phyloP scores from a whole-genome alignment of 805 yeast genomes.

The Brettanomyces nanus region DNA sequence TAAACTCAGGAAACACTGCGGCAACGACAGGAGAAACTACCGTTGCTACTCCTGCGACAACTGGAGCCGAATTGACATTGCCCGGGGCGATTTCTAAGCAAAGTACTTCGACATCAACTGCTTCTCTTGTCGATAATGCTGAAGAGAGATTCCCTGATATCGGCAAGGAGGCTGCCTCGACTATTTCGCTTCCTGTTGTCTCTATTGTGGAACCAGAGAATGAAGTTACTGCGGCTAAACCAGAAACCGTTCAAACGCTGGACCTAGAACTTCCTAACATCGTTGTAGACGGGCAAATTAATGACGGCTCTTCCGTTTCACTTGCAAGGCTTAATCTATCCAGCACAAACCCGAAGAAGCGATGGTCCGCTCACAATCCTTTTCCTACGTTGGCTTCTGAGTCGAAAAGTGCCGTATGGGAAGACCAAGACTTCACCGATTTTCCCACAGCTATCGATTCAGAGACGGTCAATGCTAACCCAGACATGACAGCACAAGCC shows the following conservation, averaged over 20 bases:
- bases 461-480: too few relatives aligned
- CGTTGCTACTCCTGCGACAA: neutral
- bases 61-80: neutral
- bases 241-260: too few relatives aligned
- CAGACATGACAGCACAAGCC: too few relatives aligned
- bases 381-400: constrained; percentile 11
- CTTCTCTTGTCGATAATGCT: constrained; percentile 25
- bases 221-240: too few relatives aligned
- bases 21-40: neutral
- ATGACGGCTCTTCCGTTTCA: neutral
- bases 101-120: constrained; percentile 11
- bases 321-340: neutral
- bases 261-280: too few relatives aligned
- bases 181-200: too few relatives aligned
- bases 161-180: too few relatives aligned
- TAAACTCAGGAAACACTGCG: neutral
- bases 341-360: constrained; percentile 3
- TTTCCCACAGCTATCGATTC: too few relatives aligned
- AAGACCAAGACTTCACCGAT: too few relatives aligned
- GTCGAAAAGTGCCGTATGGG: too few relatives aligned
- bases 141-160: constrained; percentile 39
- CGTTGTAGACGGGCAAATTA: too few relatives aligned
- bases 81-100: neutral
- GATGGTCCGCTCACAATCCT: constrained; percentile 21
- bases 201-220: too few relatives aligned